Percentiles rank a stretch among this genome's conserved stretches.
Conservation (phyloP, 352 stramenopile species). For the Albugo candida region DNA sequence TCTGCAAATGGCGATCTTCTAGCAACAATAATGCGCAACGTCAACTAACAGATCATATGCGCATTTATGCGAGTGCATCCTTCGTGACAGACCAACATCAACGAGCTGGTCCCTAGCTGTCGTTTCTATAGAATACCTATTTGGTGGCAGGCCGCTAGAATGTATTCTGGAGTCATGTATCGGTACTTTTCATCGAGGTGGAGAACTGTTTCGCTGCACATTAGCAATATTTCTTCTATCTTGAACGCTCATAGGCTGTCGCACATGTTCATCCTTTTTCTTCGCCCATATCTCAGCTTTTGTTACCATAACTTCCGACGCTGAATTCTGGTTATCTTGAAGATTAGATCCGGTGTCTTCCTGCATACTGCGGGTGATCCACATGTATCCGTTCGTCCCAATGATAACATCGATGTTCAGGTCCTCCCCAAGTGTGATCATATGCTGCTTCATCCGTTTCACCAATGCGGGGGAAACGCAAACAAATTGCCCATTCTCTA, state of each 20-base stretch:
- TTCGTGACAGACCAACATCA: too few species aligned
- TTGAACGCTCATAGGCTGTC: constrained; percentile 44
- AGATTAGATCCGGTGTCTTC: constrained; percentile 6
- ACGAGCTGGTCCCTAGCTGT: too few species aligned
- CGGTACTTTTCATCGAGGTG: constrained; percentile 76
- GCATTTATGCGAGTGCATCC: too few species aligned
- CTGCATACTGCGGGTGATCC: constrained; percentile 76
- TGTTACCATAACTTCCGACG: constrained; percentile 23
- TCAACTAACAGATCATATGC: too few species aligned
- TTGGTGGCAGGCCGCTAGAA: constrained; percentile 69
- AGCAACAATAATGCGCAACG: too few species aligned
- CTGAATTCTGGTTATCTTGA: constrained; percentile 16
- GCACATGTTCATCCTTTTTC: constrained; percentile 76
- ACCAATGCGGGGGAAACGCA: constrained; percentile 79
- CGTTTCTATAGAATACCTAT: constrained; percentile 8
- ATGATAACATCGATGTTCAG: constrained; percentile 83
- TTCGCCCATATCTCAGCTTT: constrained; percentile 82
- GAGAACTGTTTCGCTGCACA: constrained; percentile 78
- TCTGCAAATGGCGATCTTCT: too few species aligned
- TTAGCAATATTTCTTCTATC: constrained; percentile 73
- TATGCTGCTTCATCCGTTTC: constrained; percentile 89
- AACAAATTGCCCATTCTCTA: constrained; percentile 87
- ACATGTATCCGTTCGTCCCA: constrained; percentile 90
- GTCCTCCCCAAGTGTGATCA: constrained; percentile 46
- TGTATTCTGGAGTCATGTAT: constrained; percentile 81